phyloP scores from a whole-genome alignment of 345 rosid species.

The rapeseed (Brassica napus) region Da-Ae NC_063448.1:5089001-5089500 shows the following conservation, averaged over 20 bases:
- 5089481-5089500: too few species aligned
- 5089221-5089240: background rate
- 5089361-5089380: too few species aligned
- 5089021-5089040: background rate
- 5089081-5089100: slow-evolving; percentile 5
- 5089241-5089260: slow-evolving; percentile 1
- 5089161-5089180: slow-evolving; percentile 37
- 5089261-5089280: background rate
- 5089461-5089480: too few species aligned
- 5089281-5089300: background rate
- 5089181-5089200: slow-evolving; percentile 31
- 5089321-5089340: slow-evolving; percentile 15
- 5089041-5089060: background rate
- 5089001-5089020: background rate
- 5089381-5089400: too few species aligned
- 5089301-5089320: slow-evolving; percentile 17
- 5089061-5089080: slow-evolving; percentile 3
- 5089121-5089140: slow-evolving; percentile 37
- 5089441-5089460: too few species aligned
- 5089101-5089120: slow-evolving; percentile 22
- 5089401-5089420: too few species aligned
- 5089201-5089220: background rate
- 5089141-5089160: background rate
- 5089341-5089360: background rate
- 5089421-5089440: too few species aligned